A percentile compares a stretch with the other conserved stretches of the same genome.
Conservation (phyloP, 768 basidiomycete species). For the Trametes maxima region DNA sequence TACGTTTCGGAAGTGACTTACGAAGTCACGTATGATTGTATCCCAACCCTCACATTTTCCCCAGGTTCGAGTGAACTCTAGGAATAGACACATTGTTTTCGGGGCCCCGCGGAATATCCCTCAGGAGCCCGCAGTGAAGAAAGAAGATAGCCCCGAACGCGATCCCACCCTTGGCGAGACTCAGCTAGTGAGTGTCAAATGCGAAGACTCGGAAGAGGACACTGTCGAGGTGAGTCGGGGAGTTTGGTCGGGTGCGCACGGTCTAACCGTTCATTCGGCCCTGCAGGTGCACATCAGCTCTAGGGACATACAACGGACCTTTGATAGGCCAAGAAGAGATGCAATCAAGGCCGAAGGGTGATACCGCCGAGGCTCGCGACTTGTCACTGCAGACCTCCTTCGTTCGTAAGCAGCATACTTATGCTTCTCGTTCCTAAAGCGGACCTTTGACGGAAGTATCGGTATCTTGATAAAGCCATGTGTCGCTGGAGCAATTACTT, state of each 20-base stretch:
- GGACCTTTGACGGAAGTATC: too few relatives aligned
- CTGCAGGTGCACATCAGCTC: slow-evolving; percentile 4
- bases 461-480: too few relatives aligned
- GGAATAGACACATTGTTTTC: background rate
- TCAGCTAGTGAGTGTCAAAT: background rate
- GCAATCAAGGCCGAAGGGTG: background rate
- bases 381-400: too few relatives aligned
- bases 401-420: too few relatives aligned
- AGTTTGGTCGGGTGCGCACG: background rate
- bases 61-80: slow-evolving; percentile 5
- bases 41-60: too few relatives aligned
- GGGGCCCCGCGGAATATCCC: background rate
- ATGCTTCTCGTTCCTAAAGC: too few relatives aligned
- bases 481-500: too few relatives aligned
- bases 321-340: background rate
- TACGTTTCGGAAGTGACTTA: background rate
- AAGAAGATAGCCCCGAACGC: background rate
- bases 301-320: background rate
- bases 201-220: slow-evolving; percentile 1
- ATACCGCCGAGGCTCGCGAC: too few relatives aligned
- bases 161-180: background rate
- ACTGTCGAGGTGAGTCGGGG: background rate
- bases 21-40: too few relatives aligned
- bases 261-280: background rate
- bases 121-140: background rate